Percentiles rank a stretch among this genome's conserved stretches.
Conservation (phyloP, 2,329 filamentous ascomycete species). For the Paecilomyces formosus region DNA sequence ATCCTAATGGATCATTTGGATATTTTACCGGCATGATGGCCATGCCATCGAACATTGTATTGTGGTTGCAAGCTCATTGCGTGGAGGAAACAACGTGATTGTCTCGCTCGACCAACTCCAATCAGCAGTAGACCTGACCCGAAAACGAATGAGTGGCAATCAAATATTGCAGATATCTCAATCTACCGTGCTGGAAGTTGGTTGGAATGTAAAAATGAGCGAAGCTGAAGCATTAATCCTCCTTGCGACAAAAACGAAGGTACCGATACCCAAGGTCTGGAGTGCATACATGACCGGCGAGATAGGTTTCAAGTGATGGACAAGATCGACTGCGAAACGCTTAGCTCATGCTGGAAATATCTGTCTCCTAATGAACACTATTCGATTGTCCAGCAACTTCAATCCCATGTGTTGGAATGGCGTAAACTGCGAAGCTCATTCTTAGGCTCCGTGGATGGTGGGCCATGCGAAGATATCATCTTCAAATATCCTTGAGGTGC, state of each 20-base stretch:
- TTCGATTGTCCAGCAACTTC: neutral
- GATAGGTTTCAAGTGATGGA: neutral
- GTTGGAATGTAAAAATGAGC: neutral
- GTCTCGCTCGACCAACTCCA: neutral
- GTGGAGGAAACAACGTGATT: neutral
- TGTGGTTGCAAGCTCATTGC: neutral
- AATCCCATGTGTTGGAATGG: neutral
- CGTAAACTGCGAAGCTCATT: neutral
- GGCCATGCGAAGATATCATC: neutral
- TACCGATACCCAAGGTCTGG: neutral
- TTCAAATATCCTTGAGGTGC: neutral
- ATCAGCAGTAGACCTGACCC: neutral
- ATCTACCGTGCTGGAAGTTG: neutral
- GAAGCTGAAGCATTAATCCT: neutral
- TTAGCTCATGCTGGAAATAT: neutral
- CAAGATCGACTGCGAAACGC: neutral
- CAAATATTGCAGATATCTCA: neutral
- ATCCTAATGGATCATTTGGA: neutral
- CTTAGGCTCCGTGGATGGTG: neutral
- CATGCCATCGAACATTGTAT: neutral
- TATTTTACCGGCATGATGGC: neutral
- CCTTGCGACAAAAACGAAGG: neutral
- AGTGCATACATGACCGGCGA: neutral
- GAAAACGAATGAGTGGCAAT: neutral
- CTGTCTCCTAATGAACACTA: neutral